phyloP scores from a whole-genome alignment of 1,284 basidiomycete species.

The Melampsora abietis-canadensis region DNA sequence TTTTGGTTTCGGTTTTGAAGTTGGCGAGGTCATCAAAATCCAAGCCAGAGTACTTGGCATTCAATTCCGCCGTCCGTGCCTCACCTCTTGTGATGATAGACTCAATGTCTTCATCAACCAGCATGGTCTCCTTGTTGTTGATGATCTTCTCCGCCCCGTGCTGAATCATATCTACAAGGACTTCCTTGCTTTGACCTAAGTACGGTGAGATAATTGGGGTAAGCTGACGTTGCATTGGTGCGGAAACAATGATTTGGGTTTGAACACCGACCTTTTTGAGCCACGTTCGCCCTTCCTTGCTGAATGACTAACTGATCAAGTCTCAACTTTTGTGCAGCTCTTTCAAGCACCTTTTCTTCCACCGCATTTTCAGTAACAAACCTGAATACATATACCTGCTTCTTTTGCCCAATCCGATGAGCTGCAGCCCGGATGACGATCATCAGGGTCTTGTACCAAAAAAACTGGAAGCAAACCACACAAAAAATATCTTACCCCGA shows the following conservation, averaged over 20 bases:
- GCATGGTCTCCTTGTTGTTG: slow-evolving; percentile 64
- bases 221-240: slow-evolving; percentile 49
- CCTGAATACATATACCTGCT: slow-evolving; percentile 96
- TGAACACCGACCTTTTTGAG: slow-evolving; percentile 52
- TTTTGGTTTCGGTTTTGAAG: slow-evolving; percentile 80
- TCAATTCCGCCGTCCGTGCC: slow-evolving; percentile 81
- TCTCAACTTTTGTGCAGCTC: slow-evolving; percentile 91
- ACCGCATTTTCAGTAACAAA: slow-evolving; percentile 95
- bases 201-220: background rate
- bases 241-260: slow-evolving; percentile 52
- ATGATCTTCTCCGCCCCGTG: slow-evolving; percentile 98
- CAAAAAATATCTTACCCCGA: slow-evolving; percentile 55
- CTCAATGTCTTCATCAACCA: slow-evolving; percentile 90
- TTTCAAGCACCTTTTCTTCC: slow-evolving; percentile 93
- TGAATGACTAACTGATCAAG: slow-evolving; percentile 97
- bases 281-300: slow-evolving; percentile 69
- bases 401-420: slow-evolving; percentile 96
- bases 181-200: slow-evolving; percentile 77
- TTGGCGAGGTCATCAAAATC: slow-evolving; percentile 93
- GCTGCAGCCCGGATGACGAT: slow-evolving; percentile 56
- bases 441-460: background rate
- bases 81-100: slow-evolving; percentile 89
- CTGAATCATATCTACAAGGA: slow-evolving; percentile 95
- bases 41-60: slow-evolving; percentile 85
- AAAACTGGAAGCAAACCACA: background rate